phyloP scores from a whole-genome alignment of 495 filamentous ascomycete species.

The Penicillium coffeae region DNA sequence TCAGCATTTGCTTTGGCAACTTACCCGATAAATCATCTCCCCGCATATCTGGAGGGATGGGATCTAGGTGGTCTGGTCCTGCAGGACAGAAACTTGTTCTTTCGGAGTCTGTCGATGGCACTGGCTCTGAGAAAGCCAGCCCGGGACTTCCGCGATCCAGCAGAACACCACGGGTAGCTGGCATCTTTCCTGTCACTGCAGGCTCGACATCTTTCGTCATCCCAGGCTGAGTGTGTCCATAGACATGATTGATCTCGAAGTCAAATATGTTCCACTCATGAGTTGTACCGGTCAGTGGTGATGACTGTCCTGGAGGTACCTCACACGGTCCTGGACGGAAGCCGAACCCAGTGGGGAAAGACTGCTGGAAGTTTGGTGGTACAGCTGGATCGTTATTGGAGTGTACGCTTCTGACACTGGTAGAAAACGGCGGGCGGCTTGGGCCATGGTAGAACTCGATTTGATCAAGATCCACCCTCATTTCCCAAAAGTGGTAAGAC shows the following conservation, averaged over 20 bases:
- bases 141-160: background rate
- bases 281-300: slow-evolving; percentile 3
- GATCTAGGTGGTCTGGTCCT: slow-evolving; percentile 3
- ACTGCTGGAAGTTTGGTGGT: slow-evolving; percentile 3
- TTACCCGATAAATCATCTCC: slow-evolving; percentile 10
- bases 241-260: slow-evolving; percentile 8
- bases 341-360: slow-evolving; percentile 2
- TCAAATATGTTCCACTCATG: slow-evolving; percentile 10
- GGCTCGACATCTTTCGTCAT: slow-evolving; percentile 5
- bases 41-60: slow-evolving; percentile 2
- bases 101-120: background rate
- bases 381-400: background rate
- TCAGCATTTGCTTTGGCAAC: background rate
- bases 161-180: background rate
- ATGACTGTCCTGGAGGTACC: background rate
- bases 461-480: slow-evolving; percentile 6
- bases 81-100: background rate
- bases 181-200: background rate
- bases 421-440: slow-evolving; percentile 3
- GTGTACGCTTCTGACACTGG: slow-evolving; percentile 1
- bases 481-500: slow-evolving; percentile 5
- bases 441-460: slow-evolving; percentile 8
- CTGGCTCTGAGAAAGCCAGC: background rate
- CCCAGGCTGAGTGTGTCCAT: background rate
- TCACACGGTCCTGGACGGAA: slow-evolving; percentile 5